These are phyloP conservation scores for Fraxinus baroniana DNA, from an alignment of 305 asterid genomes.

Conservation along the genomic window DNA sequence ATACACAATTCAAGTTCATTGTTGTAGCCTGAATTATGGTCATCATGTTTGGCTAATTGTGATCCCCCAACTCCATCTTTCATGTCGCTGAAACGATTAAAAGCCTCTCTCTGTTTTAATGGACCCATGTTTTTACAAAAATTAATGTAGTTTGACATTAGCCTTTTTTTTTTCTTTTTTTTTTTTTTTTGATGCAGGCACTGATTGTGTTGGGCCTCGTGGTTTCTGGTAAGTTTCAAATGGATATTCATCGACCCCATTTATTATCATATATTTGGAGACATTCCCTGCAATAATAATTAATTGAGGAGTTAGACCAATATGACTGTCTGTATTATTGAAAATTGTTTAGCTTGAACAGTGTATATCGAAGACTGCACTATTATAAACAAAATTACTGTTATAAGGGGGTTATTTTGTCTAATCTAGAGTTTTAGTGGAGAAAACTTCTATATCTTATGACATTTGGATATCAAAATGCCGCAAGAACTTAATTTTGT, in stretches of 20 bases:
- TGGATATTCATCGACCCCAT: background rate
- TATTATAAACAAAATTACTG: background rate
- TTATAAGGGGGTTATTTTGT: background rate
- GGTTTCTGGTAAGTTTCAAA: constrained; percentile 70
- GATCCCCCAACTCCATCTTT: background rate
- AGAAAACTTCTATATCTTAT: background rate
- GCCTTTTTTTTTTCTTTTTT: background rate
- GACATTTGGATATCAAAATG: background rate
- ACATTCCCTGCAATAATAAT: background rate
- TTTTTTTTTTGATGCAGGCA: constrained; percentile 52
- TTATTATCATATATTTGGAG: background rate
- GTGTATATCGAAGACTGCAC: background rate
- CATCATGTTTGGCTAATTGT: background rate
- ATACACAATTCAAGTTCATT: background rate
- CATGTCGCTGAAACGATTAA: background rate
- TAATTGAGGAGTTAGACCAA: background rate
- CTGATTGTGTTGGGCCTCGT: constrained; percentile 59
- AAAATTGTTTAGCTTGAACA: background rate
- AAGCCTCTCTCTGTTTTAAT: background rate
- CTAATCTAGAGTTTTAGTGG: background rate
- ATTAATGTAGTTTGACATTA: background rate
- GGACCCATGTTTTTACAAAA: background rate
- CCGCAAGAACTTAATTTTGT: background rate
- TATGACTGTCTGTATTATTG: background rate
- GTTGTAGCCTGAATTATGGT: background rate